Evolutionary conservation across 495 filamentous ascomycete genomes (phyloP).

Genomic region (Tuber indicum): DNA sequence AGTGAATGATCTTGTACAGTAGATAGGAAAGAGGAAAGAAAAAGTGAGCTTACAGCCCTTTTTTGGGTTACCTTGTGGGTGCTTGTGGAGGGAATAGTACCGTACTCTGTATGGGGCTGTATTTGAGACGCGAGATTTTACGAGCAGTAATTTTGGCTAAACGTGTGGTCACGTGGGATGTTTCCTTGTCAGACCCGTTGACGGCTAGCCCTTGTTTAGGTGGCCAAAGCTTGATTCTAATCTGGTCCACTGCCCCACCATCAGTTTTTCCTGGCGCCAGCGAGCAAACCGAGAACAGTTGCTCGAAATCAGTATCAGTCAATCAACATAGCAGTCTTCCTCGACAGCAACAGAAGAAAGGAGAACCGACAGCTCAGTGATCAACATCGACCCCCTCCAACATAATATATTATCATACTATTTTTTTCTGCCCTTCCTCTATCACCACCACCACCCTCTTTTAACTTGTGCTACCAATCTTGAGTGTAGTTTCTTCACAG

Average conservation of each 20-base stretch:
- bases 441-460: not conserved
- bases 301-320: not conserved
- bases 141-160: not conserved
- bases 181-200: not conserved
- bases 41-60: not conserved
- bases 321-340: not conserved
- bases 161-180: not conserved
- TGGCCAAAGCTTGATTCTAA: conserved; percentile 31
- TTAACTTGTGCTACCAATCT: conserved; percentile 1
- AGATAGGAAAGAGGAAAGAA: not conserved
- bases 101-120: not conserved
- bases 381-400: not conserved
- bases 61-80: not conserved
- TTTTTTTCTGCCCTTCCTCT: not conserved
- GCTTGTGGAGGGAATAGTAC: not conserved
- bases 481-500: not conserved
- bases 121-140: not conserved
- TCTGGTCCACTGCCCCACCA: conserved; percentile 32
- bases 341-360: not conserved
- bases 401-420: not conserved
- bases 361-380: not conserved
- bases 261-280: conserved; percentile 33
- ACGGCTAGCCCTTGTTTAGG: not conserved
- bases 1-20: not conserved
- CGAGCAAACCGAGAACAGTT: conserved; percentile 4